Evolutionary conservation across 2,329 filamentous ascomycete genomes (phyloP).

Genomic region (Apiospora arundinis): DNA sequence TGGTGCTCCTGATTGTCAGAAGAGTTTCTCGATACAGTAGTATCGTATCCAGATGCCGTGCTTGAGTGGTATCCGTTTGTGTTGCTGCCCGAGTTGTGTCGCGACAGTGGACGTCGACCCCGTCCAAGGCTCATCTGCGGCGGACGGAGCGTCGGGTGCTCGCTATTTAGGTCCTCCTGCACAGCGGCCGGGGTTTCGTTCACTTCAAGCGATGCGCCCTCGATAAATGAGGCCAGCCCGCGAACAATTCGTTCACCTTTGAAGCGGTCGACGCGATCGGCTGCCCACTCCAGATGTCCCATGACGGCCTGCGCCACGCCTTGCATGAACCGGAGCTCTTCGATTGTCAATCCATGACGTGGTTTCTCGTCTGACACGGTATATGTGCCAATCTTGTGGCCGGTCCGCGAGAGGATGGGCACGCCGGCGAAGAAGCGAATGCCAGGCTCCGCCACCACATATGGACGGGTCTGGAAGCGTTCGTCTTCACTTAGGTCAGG

Average conservation of each 20-base stretch:
- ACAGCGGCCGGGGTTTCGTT: constrained; percentile 24
- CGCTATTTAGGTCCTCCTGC: constrained; percentile 23
- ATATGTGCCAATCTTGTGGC: constrained; percentile 65
- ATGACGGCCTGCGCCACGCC: constrained; percentile 63
- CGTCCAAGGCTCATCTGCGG: neutral
- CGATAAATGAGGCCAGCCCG: constrained; percentile 60
- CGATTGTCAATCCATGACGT: constrained; percentile 53
- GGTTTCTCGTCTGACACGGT: constrained; percentile 65
- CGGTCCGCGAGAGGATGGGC: constrained; percentile 61
- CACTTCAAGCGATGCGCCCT: constrained; percentile 48
- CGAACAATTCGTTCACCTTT: constrained; percentile 60
- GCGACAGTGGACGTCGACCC: neutral
- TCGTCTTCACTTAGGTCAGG: constrained; percentile 40
- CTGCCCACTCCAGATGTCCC: constrained; percentile 65
- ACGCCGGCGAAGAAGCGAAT: constrained; percentile 53
- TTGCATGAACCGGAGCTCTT: constrained; percentile 59
- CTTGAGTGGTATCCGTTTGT: neutral
- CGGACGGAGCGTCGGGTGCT: neutral
- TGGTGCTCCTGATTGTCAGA: neutral
- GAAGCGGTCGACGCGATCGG: constrained; percentile 57
- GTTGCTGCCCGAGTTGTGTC: neutral
- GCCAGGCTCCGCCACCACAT: constrained; percentile 40
- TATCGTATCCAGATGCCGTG: neutral
- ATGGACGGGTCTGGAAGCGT: constrained; percentile 41
- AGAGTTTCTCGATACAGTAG: neutral